Conservation (phyloP, 202 grass and related monocot species). For the Musa balbisiana region DNA sequence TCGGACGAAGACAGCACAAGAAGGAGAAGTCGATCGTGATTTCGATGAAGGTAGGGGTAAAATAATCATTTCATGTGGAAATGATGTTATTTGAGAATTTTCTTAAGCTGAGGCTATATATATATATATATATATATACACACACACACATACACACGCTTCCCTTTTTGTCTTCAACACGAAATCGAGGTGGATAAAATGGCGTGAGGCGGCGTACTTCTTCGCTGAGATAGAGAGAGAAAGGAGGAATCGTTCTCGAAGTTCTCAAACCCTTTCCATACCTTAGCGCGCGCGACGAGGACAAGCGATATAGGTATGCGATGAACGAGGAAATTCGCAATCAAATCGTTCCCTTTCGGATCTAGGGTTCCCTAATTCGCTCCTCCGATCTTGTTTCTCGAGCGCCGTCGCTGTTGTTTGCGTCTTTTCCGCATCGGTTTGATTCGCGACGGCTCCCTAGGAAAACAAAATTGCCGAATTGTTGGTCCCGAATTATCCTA, state of each 20-base stretch:
- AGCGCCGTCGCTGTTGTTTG: background rate
- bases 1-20: fast-evolving
- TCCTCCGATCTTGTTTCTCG: background rate
- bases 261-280: background rate
- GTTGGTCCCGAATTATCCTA: background rate
- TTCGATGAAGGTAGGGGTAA: fast-evolving
- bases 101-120: too few relatives aligned
- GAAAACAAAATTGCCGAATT: background rate
- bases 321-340: background rate
- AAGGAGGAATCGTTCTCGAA: background rate
- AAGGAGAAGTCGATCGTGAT: too few relatives aligned
- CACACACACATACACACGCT: too few relatives aligned
- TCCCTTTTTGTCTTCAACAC: background rate
- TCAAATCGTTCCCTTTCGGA: background rate
- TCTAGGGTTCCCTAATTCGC: background rate
- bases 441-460: background rate
- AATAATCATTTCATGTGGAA: too few relatives aligned
- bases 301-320: background rate
- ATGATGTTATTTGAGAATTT: too few relatives aligned
- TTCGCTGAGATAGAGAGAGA: background rate
- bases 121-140: background rate
- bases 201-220: background rate
- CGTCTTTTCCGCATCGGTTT: background rate
- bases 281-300: background rate
- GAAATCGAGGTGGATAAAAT: constrained; percentile 14